phyloP scores from a whole-genome alignment of 805 yeast genomes.

The Ogataea naganishii region DNA sequence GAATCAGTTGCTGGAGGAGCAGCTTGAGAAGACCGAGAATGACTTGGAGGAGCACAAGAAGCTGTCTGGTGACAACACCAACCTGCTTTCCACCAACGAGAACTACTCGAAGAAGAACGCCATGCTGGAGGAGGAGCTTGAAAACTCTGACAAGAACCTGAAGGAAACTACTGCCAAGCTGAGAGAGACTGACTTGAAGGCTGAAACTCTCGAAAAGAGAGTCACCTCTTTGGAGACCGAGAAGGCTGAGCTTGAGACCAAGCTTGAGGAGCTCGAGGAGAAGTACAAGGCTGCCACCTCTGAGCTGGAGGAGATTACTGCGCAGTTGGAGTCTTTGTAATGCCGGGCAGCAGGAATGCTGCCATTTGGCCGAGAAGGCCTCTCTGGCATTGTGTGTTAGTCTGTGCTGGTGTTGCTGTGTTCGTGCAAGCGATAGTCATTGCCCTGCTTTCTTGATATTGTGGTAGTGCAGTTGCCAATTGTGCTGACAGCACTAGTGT shows the following conservation, averaged over 20 bases:
- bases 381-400: too few species aligned
- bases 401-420: slow-evolving; percentile 1
- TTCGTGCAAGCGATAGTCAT: too few species aligned
- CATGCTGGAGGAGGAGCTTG: slow-evolving; percentile 84
- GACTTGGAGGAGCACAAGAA: slow-evolving; percentile 71
- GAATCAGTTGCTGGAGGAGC: slow-evolving; percentile 80
- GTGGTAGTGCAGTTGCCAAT: too few species aligned
- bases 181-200: slow-evolving; percentile 92
- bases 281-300: slow-evolving; percentile 80
- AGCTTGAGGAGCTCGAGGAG: slow-evolving; percentile 78
- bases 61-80: slow-evolving; percentile 84
- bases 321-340: slow-evolving; percentile 79
- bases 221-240: slow-evolving; percentile 88
- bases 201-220: slow-evolving; percentile 92
- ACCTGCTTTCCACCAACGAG: slow-evolving; percentile 83
- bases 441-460: too few species aligned
- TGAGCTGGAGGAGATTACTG: slow-evolving; percentile 94
- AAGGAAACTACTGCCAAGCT: slow-evolving; percentile 90
- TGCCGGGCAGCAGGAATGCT: too few species aligned
- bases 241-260: slow-evolving; percentile 84
- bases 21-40: slow-evolving; percentile 69
- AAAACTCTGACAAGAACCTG: slow-evolving; percentile 81
- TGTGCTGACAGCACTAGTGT: too few species aligned
- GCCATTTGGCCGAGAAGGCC: too few species aligned
- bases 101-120: slow-evolving; percentile 84